Percentiles rank a stretch among this genome's conserved stretches.
phyloP scores from a whole-genome alignment of 2,329 filamentous ascomycete species.

The Calonectria pteridis region DNA sequence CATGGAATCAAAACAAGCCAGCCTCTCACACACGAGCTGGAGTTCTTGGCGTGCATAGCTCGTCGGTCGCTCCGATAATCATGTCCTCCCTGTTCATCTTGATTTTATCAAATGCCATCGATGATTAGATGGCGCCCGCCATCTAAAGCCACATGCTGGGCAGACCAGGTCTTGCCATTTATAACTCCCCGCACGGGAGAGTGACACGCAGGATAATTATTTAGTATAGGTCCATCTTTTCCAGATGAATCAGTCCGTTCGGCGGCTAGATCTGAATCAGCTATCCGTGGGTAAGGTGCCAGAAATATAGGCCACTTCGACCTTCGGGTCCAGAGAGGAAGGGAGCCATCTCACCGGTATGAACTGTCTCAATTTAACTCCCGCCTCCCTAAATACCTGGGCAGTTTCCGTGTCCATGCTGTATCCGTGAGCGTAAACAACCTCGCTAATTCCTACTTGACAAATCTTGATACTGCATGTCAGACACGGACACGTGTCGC shows the following conservation, averaged over 20 bases:
- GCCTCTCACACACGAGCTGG: background rate
- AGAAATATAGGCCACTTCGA: conserved; percentile 16
- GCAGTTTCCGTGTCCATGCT: conserved; percentile 93
- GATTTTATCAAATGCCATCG: conserved; percentile 34
- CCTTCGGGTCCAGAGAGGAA: conserved; percentile 20
- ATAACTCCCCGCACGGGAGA: conserved; percentile 31
- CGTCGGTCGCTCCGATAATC: background rate
- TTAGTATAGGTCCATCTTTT: conserved; percentile 61
- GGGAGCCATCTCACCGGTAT: conserved; percentile 73
- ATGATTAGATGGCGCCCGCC: conserved; percentile 13
- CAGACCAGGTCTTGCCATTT: conserved; percentile 19
- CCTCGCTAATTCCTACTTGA: conserved; percentile 94
- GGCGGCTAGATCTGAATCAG: conserved; percentile 62
- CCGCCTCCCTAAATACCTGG: conserved; percentile 84
- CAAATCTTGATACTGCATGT: conserved; percentile 99
- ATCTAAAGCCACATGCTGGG: conserved; percentile 35
- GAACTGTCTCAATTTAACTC: conserved; percentile 89
- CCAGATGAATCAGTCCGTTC: conserved; percentile 74
- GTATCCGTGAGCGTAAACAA: conserved; percentile 94
- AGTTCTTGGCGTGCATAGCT: background rate
- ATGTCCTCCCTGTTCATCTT: conserved; percentile 2
- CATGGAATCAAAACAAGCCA: background rate
- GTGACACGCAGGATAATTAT: conserved; percentile 20
- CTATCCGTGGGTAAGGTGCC: conserved; percentile 18
- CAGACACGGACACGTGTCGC: conserved; percentile 95